phyloP scores from a whole-genome alignment of 2,329 filamentous ascomycete genomes.

The Monilinia polystroma region DNA sequence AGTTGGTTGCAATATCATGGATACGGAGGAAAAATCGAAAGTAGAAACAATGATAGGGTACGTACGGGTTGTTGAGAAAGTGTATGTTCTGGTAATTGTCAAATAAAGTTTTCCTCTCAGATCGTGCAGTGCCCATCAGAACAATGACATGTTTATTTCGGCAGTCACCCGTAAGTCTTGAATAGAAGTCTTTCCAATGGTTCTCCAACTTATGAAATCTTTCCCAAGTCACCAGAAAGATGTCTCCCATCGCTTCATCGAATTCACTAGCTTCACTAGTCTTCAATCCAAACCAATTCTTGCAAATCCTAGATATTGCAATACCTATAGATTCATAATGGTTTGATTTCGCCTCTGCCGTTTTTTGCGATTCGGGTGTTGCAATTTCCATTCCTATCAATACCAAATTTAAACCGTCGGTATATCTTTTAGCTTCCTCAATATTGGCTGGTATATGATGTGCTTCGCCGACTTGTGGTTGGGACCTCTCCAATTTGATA shows the following conservation, averaged over 20 bases:
- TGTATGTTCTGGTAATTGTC: slow-evolving; percentile 15
- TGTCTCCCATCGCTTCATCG: slow-evolving; percentile 1
- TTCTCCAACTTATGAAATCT: background rate
- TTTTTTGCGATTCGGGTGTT: background rate
- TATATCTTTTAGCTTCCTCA: slow-evolving; percentile 11
- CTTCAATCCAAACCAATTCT: slow-evolving; percentile 24
- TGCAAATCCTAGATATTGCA: slow-evolving; percentile 23
- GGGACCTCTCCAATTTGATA: slow-evolving; percentile 21
- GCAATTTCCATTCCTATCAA: slow-evolving; percentile 28
- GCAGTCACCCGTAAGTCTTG: background rate
- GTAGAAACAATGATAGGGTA: background rate
- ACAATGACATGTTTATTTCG: slow-evolving; percentile 14
- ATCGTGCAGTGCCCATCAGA: slow-evolving; percentile 2
- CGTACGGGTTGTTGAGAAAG: slow-evolving; percentile 20
- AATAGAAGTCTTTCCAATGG: slow-evolving; percentile 2
- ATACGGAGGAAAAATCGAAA: background rate
- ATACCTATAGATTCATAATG: background rate
- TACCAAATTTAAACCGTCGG: slow-evolving; percentile 16
- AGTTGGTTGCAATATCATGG: background rate
- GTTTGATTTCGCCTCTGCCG: background rate
- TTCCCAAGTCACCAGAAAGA: slow-evolving; percentile 15
- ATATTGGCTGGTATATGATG: slow-evolving; percentile 34
- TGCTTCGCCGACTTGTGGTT: slow-evolving; percentile 39
- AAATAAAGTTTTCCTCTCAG: background rate
- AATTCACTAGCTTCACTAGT: background rate